phyloP scores from a whole-genome alignment of 257 asterid genomes.

The Solanum tarijense region DNA sequence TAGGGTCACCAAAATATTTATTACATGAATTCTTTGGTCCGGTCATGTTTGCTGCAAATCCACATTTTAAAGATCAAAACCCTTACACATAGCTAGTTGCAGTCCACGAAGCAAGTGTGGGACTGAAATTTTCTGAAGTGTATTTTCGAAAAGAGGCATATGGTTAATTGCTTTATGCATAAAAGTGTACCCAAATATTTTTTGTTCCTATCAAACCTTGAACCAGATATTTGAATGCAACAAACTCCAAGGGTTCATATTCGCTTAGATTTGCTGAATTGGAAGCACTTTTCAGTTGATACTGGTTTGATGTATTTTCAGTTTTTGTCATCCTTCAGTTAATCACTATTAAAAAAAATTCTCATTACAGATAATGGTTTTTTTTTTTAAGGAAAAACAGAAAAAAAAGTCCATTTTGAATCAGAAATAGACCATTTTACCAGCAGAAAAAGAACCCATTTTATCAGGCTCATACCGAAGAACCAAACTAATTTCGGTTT shows the following conservation, averaged over 20 bases:
- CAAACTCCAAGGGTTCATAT: background rate
- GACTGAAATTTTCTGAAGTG: background rate
- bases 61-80: background rate
- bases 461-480: background rate
- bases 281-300: background rate
- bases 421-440: background rate
- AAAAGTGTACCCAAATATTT: background rate
- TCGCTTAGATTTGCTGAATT: background rate
- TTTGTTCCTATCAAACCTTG: background rate
- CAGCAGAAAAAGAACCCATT: background rate
- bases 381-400: background rate
- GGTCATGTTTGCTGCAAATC: background rate
- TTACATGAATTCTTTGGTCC: background rate
- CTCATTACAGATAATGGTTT: background rate
- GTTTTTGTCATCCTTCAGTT: constrained; percentile 80
- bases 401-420: background rate
- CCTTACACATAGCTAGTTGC: background rate
- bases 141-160: background rate
- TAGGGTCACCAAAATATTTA: background rate
- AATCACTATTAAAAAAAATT: background rate
- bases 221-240: background rate
- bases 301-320: constrained; percentile 16
- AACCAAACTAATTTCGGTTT: background rate
- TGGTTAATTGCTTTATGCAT: background rate
- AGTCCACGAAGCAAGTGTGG: background rate